phyloP scores from a whole-genome alignment of 371 early-diverging fungal genomes.

The Smittium mucronatum region DNA sequence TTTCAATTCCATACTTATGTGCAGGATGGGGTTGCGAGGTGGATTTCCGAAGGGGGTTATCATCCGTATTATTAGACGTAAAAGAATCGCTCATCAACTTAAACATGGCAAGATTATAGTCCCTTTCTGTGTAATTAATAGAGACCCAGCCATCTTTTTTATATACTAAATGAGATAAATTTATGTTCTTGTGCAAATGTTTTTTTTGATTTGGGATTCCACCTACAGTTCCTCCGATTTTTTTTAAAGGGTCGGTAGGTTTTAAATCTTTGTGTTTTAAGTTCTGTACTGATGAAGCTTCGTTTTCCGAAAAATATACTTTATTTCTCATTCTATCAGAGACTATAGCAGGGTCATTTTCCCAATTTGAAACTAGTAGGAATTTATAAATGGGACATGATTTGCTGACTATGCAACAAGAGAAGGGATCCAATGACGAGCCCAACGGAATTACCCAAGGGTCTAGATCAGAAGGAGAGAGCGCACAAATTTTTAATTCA shows the following conservation, averaged over 20 bases:
- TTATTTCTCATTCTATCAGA: not conserved
- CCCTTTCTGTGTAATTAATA: too few species aligned
- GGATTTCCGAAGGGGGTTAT: too few species aligned
- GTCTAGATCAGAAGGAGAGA: slow-evolving; percentile 2
- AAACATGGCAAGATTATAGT: too few species aligned
- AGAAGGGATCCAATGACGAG: not conserved
- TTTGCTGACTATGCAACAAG: not conserved
- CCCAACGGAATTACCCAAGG: slow-evolving; percentile 3
- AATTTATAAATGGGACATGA: not conserved
- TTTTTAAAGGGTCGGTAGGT: too few species aligned
- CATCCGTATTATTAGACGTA: too few species aligned
- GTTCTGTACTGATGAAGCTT: too few species aligned
- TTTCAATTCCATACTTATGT: too few species aligned
- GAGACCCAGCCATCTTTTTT: not conserved
- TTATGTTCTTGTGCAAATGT: not conserved
- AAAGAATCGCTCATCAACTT: too few species aligned
- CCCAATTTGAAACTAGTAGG: not conserved
- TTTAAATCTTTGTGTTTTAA: too few species aligned
- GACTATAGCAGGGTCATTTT: not conserved
- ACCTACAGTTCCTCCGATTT: not conserved
- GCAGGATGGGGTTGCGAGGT: too few species aligned
- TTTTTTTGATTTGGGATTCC: not conserved
- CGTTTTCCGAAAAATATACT: not conserved
- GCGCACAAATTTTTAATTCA: not conserved
- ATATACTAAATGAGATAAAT: not conserved